These are phyloP conservation scores for Fusarium tuaranense DNA, from an alignment of 2,329 filamentous ascomycete species.

Conservation along the genomic window DNA sequence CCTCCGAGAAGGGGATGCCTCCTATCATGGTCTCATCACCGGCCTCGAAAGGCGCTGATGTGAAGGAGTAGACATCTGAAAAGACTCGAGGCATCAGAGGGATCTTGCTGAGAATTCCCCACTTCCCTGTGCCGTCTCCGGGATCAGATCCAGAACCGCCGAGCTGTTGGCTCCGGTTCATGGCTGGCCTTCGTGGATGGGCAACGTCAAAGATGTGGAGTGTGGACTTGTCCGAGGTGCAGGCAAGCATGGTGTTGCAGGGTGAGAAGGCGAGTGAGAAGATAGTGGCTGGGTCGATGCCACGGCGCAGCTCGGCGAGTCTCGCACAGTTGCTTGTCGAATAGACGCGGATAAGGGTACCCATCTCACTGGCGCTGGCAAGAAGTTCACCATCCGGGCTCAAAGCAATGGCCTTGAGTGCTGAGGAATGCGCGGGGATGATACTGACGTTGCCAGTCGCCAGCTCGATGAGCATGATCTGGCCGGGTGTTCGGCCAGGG, in stretches of 20 bases:
- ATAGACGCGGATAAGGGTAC: slow-evolving; percentile 90
- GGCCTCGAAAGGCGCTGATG: slow-evolving; percentile 83
- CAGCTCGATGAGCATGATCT: slow-evolving; percentile 88
- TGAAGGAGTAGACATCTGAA: slow-evolving; percentile 89
- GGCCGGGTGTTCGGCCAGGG: slow-evolving; percentile 86
- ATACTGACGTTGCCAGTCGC: slow-evolving; percentile 87
- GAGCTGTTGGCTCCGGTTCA: slow-evolving; percentile 48
- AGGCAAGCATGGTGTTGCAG: slow-evolving; percentile 82
- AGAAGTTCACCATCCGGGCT: slow-evolving; percentile 84
- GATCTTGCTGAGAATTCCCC: slow-evolving; percentile 86
- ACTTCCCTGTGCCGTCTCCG: slow-evolving; percentile 75
- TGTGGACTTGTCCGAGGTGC: slow-evolving; percentile 96
- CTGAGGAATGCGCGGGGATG: slow-evolving; percentile 87
- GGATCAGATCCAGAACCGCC: slow-evolving; percentile 50
- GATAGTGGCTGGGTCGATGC: slow-evolving; percentile 88
- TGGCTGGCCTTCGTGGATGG: slow-evolving; percentile 58
- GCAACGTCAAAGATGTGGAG: slow-evolving; percentile 93
- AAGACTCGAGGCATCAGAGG: slow-evolving; percentile 89
- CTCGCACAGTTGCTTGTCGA: slow-evolving; percentile 83
- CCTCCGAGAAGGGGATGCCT: slow-evolving; percentile 57
- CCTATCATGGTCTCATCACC: slow-evolving; percentile 75
- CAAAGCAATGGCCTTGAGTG: slow-evolving; percentile 81
- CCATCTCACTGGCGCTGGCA: slow-evolving; percentile 91
- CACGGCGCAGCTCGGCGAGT: slow-evolving; percentile 86
- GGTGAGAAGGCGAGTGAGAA: slow-evolving; percentile 92